Evolutionary conservation across 495 filamentous ascomycete genomes (phyloP).

Genomic region (Lasiosphaeriaceae sp.): DNA sequence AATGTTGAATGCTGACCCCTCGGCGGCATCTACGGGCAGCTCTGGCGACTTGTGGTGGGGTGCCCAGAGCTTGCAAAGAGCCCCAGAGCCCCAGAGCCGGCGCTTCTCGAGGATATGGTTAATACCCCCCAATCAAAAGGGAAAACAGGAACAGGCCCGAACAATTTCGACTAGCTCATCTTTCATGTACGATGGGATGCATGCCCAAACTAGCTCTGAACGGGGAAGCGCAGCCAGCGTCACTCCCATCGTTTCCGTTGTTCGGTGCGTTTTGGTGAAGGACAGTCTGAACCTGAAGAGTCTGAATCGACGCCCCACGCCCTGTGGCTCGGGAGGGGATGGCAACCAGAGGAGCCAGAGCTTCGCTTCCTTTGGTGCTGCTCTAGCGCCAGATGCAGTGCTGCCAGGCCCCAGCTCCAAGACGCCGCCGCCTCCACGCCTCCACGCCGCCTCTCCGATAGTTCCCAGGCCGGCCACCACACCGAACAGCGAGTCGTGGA

Average conservation of each 20-base stretch:
- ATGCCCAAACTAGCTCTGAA: slow-evolving; percentile 1
- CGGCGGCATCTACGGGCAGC: slow-evolving; percentile 16
- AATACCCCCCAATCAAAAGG: slow-evolving; percentile 27
- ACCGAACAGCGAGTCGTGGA: slow-evolving; percentile 6
- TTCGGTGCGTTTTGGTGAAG: slow-evolving; percentile 3
- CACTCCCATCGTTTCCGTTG: slow-evolving; percentile 7
- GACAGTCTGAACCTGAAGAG: not conserved
- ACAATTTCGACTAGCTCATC: slow-evolving; percentile 26
- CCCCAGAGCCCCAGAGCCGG: slow-evolving; percentile 22
- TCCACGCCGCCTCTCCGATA: slow-evolving; percentile 11
- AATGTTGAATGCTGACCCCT: not conserved
- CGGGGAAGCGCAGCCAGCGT: slow-evolving; percentile 6
- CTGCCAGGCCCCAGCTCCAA: not conserved
- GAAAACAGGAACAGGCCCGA: slow-evolving; percentile 28
- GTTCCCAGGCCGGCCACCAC: slow-evolving; percentile 14
- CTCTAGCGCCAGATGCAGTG: not conserved
- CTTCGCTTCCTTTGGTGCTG: not conserved
- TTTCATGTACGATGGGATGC: slow-evolving; percentile 24
- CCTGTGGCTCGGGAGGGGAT: not conserved
- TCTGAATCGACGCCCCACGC: slow-evolving; percentile 4
- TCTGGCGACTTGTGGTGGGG: slow-evolving; percentile 11
- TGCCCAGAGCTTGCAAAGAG: slow-evolving; percentile 2
- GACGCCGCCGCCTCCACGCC: not conserved
- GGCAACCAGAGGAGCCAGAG: no score
- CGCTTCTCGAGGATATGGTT: slow-evolving; percentile 27